Percentiles rank a stretch among this genome's conserved stretches.
Evolutionary conservation across 257 asterid species (phyloP).

Genomic region (Mitragyna speciosa): DNA sequence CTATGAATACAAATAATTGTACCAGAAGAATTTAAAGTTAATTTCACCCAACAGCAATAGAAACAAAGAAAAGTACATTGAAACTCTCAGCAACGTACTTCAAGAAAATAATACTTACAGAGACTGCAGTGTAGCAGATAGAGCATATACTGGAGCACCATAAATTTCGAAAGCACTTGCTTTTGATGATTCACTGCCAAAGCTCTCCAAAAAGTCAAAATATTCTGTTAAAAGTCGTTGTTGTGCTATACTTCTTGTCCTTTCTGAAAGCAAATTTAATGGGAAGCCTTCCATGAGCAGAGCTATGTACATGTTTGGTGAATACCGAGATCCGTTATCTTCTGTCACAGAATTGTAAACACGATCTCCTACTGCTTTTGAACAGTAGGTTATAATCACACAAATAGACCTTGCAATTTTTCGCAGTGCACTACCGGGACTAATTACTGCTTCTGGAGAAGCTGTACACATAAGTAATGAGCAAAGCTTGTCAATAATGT

Average conservation of each 20-base stretch:
- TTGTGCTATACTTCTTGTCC: slow-evolving; percentile 57
- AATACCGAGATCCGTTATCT: slow-evolving; percentile 38
- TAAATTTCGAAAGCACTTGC: slow-evolving; percentile 41
- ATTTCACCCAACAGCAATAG: neutral
- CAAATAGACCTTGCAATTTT: slow-evolving; percentile 70
- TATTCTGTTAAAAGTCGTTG: slow-evolving; percentile 67
- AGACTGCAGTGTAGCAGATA: slow-evolving; percentile 74
- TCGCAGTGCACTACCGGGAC: slow-evolving; percentile 59
- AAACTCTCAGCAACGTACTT: neutral
- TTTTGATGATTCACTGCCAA: slow-evolving; percentile 37
- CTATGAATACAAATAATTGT: neutral
- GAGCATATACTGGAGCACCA: slow-evolving; percentile 81
- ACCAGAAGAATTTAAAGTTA: neutral
- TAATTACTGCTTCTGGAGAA: slow-evolving; percentile 46
- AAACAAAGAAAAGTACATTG: neutral
- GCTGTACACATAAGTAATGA: slow-evolving; percentile 46
- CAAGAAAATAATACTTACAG: slow-evolving; percentile 50
- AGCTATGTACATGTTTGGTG: slow-evolving; percentile 47
- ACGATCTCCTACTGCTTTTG: slow-evolving; percentile 60
- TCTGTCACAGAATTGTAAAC: slow-evolving; percentile 56
- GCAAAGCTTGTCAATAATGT: slow-evolving; percentile 59
- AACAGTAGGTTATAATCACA: slow-evolving; percentile 52
- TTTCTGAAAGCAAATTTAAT: slow-evolving; percentile 63
- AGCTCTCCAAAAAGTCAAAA: slow-evolving; percentile 60
- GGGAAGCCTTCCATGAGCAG: slow-evolving; percentile 92